A percentile compares a stretch with the other conserved stretches of the same genome.
These are phyloP conservation scores for Reutealis trisperma DNA, from an alignment of 345 rosid species.

Conservation along the genomic window DNA sequence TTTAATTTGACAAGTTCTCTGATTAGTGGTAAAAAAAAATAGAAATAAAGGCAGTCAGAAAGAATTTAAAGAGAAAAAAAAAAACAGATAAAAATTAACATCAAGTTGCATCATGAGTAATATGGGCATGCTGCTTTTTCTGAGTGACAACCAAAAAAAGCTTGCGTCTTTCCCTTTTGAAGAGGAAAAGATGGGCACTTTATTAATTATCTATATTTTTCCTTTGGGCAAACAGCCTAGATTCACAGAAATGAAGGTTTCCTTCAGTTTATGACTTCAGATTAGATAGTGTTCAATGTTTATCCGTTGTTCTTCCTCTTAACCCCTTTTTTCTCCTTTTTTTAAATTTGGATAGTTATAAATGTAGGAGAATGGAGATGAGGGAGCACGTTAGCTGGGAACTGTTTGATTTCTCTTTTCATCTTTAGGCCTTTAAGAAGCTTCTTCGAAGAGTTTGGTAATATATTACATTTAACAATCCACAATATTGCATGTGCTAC, in stretches of 20 bases:
- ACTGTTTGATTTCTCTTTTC: neutral
- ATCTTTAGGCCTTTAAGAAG: conserved; percentile 2
- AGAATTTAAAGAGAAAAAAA: too few relatives aligned
- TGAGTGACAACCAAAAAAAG: conserved; percentile 2
- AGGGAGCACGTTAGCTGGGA: neutral
- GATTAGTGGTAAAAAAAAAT: too few relatives aligned
- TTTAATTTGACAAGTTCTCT: too few relatives aligned
- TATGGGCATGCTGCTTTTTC: neutral
- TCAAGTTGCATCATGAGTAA: neutral
- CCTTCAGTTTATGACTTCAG: too few relatives aligned
- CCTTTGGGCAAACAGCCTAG: neutral
- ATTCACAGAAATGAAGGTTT: neutral
- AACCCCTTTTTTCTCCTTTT: neutral
- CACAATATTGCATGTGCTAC: neutral
- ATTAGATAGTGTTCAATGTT: too few relatives aligned
- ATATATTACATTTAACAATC: neutral
- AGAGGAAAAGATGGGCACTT: neutral
- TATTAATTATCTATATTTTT: neutral
- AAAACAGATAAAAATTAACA: neutral
- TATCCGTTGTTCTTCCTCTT: neutral
- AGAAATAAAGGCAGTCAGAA: too few relatives aligned
- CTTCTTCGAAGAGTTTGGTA: conserved; percentile 5
- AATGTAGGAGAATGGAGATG: neutral
- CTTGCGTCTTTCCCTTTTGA: neutral
- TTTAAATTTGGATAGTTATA: neutral